These are phyloP conservation scores for Mayamaea pseudoterrestris DNA, from an alignment of 108 stramenopile species.

Conservation along the genomic window DNA sequence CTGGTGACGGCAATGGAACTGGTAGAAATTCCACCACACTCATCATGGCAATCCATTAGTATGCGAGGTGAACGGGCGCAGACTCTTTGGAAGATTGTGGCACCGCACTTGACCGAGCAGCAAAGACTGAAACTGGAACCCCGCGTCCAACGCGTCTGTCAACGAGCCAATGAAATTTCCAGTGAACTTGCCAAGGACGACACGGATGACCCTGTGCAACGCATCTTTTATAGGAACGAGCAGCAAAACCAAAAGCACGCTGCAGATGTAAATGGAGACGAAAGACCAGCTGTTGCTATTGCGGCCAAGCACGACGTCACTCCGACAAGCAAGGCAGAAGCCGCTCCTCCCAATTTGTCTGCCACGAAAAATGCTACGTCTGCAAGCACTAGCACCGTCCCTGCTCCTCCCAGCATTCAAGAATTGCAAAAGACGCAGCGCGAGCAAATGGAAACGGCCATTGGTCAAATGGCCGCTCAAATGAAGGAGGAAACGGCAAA, in stretches of 20 bases:
- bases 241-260: not conserved
- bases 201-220: too few relatives aligned
- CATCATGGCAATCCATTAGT: too few relatives aligned
- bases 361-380: not conserved
- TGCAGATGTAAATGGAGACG: not conserved
- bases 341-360: not conserved
- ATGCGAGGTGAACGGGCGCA: not conserved
- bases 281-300: not conserved
- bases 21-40: too few relatives aligned
- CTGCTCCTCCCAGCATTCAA: constrained; percentile 4
- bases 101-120: not conserved
- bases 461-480: constrained; percentile 44
- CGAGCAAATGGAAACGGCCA: constrained; percentile 63
- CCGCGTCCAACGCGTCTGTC: not conserved
- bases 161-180: not conserved
- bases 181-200: not conserved
- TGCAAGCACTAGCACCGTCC: not conserved
- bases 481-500: constrained; percentile 55
- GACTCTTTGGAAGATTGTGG: not conserved
- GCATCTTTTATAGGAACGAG: not conserved
- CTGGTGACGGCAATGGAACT: too few relatives aligned
- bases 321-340: not conserved
- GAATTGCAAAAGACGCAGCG: constrained; percentile 65
- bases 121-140: not conserved
- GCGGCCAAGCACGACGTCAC: not conserved